Evolutionary conservation across 2,329 filamentous ascomycete genomes (phyloP), one percentile per base, ranked within the genome.

Genomic region (Aspergillus sp.): DNA sequence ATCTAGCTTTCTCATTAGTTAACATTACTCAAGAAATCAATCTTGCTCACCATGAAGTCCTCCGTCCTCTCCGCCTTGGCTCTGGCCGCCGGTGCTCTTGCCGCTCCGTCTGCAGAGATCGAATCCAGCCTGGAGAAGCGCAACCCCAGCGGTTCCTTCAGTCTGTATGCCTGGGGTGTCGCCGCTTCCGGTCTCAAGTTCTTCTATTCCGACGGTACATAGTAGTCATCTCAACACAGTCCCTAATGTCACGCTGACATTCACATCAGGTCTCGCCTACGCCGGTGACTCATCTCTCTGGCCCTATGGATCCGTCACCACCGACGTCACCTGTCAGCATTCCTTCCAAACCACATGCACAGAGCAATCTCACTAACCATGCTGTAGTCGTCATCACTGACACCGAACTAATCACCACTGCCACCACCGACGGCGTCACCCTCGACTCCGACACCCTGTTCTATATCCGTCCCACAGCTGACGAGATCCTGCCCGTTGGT

Each of bases 161-260:
- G 53, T 32, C 39, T 55, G 39, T 55, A 55, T 10, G 53, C 39
- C 25, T 55, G 53, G 53, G 53, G 53, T 27, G 53, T 55, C 13
- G 42, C 41, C 11, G 17, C 39, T 15, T 15, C 15, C 2, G 41
- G 25, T 6, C n/a, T 55, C 11, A 55, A 55, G 53, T 44, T 55
- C 39, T 55, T 55, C n/a, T 55, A 55, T 32, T 55, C 53, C 17
- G 53, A 55, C n/a, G 53, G 53, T 55, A 55, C 17, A 36, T 15
- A 13, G 4, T 5, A 13, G 4, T 5, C 11, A 19, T 19, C 15
- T 8, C 8, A 15, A 5, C 21, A 15, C n/a, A 3, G 1, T 10
- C 8, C 8, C 3, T 1, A 30, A 11, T 5, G 3, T 11, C 17
- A 10, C 3, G 8, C 39, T 55, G 15, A 55, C 25, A 10, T 32